Conservation (phyloP, 768 basidiomycete species). For the Amanita thiersii region DNA sequence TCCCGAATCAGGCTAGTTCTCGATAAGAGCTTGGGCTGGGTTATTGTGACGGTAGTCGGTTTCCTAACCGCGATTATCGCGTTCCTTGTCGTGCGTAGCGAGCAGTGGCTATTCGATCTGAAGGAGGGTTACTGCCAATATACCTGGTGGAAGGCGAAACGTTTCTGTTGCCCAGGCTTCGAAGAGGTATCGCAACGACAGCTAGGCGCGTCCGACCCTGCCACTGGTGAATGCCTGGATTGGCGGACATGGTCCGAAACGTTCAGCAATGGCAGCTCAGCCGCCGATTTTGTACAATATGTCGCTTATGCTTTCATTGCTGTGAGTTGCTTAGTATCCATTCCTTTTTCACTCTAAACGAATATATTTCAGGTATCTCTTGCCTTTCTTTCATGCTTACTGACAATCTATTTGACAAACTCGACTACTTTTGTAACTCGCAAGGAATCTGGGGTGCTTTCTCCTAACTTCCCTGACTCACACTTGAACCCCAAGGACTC, state of each 20-base stretch:
- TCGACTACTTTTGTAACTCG: conserved; percentile 84
- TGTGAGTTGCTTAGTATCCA: conserved; percentile 36
- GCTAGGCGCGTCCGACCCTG: neutral
- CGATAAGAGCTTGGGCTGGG: conserved; percentile 82
- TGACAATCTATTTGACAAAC: conserved; percentile 82
- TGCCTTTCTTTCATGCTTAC: conserved; percentile 62
- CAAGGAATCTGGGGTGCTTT: conserved; percentile 76
- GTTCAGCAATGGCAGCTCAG: conserved; percentile 28
- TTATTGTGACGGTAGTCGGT: conserved; percentile 85
- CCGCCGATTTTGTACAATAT: conserved; percentile 52
- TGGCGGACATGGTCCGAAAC: conserved; percentile 76
- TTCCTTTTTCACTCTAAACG: conserved; percentile 3
- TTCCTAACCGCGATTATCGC: conserved; percentile 81
- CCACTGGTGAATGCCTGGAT: conserved; percentile 41
- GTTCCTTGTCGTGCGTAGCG: conserved; percentile 77
- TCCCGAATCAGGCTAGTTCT: conserved; percentile 53
- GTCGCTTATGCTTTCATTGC: conserved; percentile 67
- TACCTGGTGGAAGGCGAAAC: conserved; percentile 64
- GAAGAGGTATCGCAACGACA: conserved; percentile 12
- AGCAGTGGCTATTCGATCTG: conserved; percentile 85
- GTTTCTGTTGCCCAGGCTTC: conserved; percentile 69
- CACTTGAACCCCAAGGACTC: conserved; percentile 16
- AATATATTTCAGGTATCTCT: conserved; percentile 48
- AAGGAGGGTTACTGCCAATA: conserved; percentile 84
- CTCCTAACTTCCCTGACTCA: conserved; percentile 36